Evolutionary conservation across 768 basidiomycete species (phyloP).

Genomic region (Calocybe indica): DNA sequence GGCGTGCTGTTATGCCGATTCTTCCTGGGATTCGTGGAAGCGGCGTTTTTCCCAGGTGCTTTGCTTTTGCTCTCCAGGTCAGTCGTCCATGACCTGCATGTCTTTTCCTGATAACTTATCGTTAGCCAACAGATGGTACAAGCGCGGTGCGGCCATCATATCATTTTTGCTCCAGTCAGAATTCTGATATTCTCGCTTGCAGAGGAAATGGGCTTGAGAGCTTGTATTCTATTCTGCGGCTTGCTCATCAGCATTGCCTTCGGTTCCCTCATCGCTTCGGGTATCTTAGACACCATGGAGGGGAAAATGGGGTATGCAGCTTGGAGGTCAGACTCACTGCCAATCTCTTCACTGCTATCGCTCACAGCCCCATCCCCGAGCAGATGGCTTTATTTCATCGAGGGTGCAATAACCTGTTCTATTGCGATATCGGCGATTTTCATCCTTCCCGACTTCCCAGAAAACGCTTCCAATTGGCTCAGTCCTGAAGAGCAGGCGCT

Average conservation of each 20-base stretch:
- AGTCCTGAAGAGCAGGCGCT: conserved; percentile 12
- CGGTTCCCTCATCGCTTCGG: conserved; percentile 44
- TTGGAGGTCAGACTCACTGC: conserved; percentile 34
- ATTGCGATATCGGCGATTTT: conserved; percentile 39
- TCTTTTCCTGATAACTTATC: too few relatives aligned
- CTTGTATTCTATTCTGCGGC: conserved; percentile 40
- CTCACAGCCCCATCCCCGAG: not conserved
- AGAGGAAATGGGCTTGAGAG: conserved; percentile 38
- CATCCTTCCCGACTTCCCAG: conserved; percentile 28
- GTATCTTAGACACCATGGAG: conserved; percentile 41
- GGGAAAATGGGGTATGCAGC: conserved; percentile 41
- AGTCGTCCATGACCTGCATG: not conserved
- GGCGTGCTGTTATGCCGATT: conserved; percentile 42
- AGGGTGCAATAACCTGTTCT: conserved; percentile 37
- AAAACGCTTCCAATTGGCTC: conserved; percentile 20
- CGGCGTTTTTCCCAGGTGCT: conserved; percentile 40
- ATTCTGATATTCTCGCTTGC: not conserved
- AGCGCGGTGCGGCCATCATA: not conserved
- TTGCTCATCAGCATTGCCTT: conserved; percentile 49
- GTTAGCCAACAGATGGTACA: conserved; percentile 7
- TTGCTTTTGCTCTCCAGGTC: conserved; percentile 14
- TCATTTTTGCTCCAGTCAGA: too few relatives aligned
- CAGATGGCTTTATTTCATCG: conserved; percentile 45
- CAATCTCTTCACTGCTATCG: not conserved
- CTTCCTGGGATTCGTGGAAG: conserved; percentile 47